Evolutionary conservation across 805 yeast genomes (phyloP), one percentile per base, ranked within the genome.

Genomic region (Lachancea dasiensis): DNA sequence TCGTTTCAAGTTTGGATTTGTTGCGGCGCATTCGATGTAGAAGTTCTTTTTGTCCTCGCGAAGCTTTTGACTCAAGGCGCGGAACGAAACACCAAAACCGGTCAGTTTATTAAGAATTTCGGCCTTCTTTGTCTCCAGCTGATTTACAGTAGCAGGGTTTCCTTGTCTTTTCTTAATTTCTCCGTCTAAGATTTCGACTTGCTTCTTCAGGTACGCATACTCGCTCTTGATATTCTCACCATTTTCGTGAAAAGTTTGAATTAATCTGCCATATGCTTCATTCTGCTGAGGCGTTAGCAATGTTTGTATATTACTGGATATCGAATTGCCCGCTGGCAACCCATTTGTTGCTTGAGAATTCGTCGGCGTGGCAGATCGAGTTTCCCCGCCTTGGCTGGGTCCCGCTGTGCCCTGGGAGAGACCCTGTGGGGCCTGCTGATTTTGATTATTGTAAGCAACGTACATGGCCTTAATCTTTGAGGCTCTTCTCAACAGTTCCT

Each of bases 401-500:
- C 28, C 28, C 17, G 40, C 21, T 10, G 38, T 29, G 18, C 38
- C 38, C 17, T 49, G 51, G 27, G 42, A 53, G 31, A 27, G 51
- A 39, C 39, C 55, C 39, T 43, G 52, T 5, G 52, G 54, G 5
- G 50, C 50, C 38, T 48, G 61, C 45, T 52, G 60, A 40, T 52
- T 51, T 44, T 48, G 63, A 50, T 49, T 70, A 68, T 45, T 73
- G 49, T 73, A 76, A 39, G 72, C 73, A 35, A 78, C 63, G 51
- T 81, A 65, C 23, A 81, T 66, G 31, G 73, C 73, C 54, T 76
- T 79, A 45, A 81, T 76, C 38, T 71, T 72, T 30, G 80, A 77
- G 3, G 86, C 86, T 44, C 73, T 75, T 43, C 67, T 68, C 48
- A 75, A 60, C 48, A 80, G 81, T 44, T 76, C 79, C 48, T 74